Percentiles rank a stretch among this genome's conserved stretches.
Conservation (phyloP, 805 yeast species). For the Yamadazyma sp. region DNA sequence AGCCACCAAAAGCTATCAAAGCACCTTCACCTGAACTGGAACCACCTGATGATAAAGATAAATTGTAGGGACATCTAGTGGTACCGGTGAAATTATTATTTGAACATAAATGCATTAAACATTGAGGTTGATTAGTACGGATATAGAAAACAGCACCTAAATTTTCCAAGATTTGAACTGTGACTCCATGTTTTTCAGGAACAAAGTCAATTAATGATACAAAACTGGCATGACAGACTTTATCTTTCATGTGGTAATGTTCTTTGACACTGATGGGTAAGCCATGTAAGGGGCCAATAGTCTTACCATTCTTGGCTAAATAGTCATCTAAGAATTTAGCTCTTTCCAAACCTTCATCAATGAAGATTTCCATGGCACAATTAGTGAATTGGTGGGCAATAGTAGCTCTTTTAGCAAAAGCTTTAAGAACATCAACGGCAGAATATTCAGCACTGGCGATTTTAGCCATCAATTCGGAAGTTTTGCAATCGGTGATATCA, state of each 20-base stretch:
- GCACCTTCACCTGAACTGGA: constrained; percentile 46
- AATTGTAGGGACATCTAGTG: constrained; percentile 34
- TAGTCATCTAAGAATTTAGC: constrained; percentile 56
- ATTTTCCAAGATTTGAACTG: constrained; percentile 32
- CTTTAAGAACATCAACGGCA: constrained; percentile 37
- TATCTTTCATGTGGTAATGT: constrained; percentile 34
- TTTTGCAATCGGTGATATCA: constrained; percentile 35
- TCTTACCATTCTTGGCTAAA: constrained; percentile 42
- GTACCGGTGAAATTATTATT: constrained; percentile 37
- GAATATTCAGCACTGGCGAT: constrained; percentile 32
- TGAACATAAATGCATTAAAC: constrained; percentile 43
- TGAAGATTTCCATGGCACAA: constrained; percentile 44
- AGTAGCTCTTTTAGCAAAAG: constrained; percentile 42
- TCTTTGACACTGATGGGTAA: constrained; percentile 62
- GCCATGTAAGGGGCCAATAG: constrained; percentile 64
- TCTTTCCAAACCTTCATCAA: constrained; percentile 55
- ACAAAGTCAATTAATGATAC: constrained; percentile 32
- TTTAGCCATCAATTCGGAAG: constrained; percentile 23
- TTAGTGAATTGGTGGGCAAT: constrained; percentile 45
- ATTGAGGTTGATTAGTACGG: constrained; percentile 42
- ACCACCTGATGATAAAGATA: constrained; percentile 41
- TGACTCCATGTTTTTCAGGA: constrained; percentile 26
- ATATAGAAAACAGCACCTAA: constrained; percentile 42
- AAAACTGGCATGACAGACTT: constrained; percentile 38
- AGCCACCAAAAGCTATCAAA: constrained; percentile 38